A percentile compares a stretch with the other conserved stretches of the same genome.
Evolutionary conservation across 345 rosid species (phyloP).

Genomic region (Jatropha curcas): DNA sequence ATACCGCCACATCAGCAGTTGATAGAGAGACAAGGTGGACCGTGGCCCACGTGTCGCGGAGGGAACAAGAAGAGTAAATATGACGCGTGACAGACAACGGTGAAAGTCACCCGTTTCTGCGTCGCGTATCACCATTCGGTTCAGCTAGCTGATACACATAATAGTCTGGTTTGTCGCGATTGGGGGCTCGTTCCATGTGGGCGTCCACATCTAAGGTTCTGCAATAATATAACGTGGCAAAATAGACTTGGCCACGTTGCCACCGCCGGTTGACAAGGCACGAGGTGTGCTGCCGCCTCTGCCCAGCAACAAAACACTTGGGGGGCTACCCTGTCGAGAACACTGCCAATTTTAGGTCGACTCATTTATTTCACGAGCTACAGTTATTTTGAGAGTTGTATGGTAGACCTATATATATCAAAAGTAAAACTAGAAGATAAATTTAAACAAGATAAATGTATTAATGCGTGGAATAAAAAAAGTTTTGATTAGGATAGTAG

Average conservation of each 20-base stretch:
- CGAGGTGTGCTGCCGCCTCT: slow-evolving; percentile 14
- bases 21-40: not conserved
- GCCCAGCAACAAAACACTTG: slow-evolving; percentile 16
- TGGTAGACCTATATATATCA: no score
- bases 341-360: no score
- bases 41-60: not conserved
- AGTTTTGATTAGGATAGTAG: no score
- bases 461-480: no score
- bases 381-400: no score
- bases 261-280: slow-evolving; percentile 16
- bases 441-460: no score
- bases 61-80: slow-evolving; percentile 32
- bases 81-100: slow-evolving; percentile 27
- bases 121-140: slow-evolving; percentile 9
- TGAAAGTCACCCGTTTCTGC: slow-evolving; percentile 3
- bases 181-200: slow-evolving; percentile 25
- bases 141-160: slow-evolving; percentile 5
- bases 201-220: slow-evolving; percentile 17
- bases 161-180: not conserved
- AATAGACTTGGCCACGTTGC: slow-evolving; percentile 12
- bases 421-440: no score
- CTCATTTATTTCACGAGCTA: no score
- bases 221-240: slow-evolving; percentile 7
- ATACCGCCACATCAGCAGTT: slow-evolving; percentile 8
- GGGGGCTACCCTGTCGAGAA: not conserved